These are phyloP conservation scores for Chaetoceros tenuissimus DNA, from an alignment of 108 stramenopile species.

Conservation along the genomic window DNA sequence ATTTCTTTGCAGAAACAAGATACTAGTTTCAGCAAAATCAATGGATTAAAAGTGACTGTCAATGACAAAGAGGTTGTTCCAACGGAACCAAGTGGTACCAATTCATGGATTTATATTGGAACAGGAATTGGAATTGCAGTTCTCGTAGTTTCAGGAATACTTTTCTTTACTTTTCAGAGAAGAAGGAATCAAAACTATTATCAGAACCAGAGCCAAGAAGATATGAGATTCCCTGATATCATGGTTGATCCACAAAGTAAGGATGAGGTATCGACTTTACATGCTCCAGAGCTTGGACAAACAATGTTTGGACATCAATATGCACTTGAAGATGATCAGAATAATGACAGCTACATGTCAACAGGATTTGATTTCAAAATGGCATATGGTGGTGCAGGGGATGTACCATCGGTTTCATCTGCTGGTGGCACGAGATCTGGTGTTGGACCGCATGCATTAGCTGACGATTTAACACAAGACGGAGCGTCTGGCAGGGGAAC, in stretches of 20 bases:
- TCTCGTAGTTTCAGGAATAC: not conserved
- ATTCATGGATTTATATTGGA: not conserved
- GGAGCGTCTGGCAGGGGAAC: not conserved
- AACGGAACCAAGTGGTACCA: no score
- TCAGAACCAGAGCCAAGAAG: not conserved
- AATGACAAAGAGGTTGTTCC: not conserved
- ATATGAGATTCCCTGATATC: not conserved
- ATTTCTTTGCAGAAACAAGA: not conserved
- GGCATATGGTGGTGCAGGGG: not conserved
- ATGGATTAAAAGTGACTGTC: not conserved
- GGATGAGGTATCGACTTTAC: not conserved
- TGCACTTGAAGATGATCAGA: not conserved
- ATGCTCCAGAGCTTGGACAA: not conserved
- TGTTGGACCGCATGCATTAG: not conserved
- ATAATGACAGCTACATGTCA: not conserved
- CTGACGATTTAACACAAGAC: not conserved
- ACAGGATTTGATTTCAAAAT: not conserved
- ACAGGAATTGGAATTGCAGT: not conserved
- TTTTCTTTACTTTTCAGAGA: not conserved
- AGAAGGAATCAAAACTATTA: not conserved
- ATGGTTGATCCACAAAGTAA: not conserved
- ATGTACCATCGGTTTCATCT: not conserved
- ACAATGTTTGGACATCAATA: not conserved
- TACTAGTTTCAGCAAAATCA: not conserved
- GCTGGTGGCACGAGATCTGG: not conserved